phyloP scores from a whole-genome alignment of 257 asterid genomes.

The Primulina huaijiensis region DNA sequence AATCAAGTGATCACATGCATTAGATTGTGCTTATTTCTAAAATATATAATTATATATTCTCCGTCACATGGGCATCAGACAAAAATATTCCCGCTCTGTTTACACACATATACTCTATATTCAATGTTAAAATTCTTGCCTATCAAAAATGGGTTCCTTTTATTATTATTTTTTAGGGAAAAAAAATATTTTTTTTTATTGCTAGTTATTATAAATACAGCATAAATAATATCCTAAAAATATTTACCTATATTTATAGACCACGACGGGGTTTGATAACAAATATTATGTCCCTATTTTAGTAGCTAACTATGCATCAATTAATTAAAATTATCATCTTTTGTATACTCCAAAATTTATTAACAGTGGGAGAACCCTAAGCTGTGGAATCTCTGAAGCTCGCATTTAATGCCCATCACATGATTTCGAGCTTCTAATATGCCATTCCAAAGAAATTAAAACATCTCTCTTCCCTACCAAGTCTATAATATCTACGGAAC shows the following conservation, averaged over 20 bases:
- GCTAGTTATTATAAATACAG: too few species aligned
- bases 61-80: slow-evolving; percentile 22
- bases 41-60: background rate
- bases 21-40: slow-evolving; percentile 27
- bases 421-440: slow-evolving; percentile 86
- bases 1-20: slow-evolving; percentile 47
- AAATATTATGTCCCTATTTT: background rate
- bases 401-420: slow-evolving; percentile 93
- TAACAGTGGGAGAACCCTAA: slow-evolving; percentile 38
- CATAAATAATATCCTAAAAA: too few species aligned
- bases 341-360: slow-evolving; percentile 39
- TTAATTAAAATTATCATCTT: slow-evolving; percentile 32
- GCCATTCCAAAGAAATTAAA: slow-evolving; percentile 54
- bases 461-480: slow-evolving; percentile 55
- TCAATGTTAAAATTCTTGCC: background rate
- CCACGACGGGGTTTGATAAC: too few species aligned
- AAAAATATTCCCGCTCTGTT: slow-evolving; percentile 34
- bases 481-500: slow-evolving; percentile 26
- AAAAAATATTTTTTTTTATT: too few species aligned
- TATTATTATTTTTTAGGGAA: too few species aligned
- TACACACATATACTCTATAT: background rate
- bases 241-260: too few species aligned
- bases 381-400: slow-evolving; percentile 60
- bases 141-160: too few species aligned
- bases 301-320: background rate